phyloP scores from a whole-genome alignment of 768 basidiomycete species.

The Mycena floridula region DNA sequence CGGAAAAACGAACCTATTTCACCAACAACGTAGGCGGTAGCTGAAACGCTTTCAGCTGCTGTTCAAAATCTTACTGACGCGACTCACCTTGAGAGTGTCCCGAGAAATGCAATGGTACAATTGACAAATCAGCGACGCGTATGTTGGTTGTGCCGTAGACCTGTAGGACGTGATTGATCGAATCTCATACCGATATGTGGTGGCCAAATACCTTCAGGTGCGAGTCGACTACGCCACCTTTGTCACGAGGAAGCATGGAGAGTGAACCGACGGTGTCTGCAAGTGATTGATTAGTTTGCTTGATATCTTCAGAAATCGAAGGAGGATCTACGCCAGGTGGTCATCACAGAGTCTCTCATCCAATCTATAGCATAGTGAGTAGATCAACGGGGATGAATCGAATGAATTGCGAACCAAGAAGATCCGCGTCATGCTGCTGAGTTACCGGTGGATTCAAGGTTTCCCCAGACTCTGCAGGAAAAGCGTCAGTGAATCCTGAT shows the following conservation, averaged over 20 bases:
- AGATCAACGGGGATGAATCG: background rate
- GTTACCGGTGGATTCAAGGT: too few species aligned
- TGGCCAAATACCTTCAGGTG: slow-evolving; percentile 39
- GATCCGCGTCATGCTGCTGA: background rate
- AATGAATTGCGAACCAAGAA: background rate
- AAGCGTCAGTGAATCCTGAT: background rate
- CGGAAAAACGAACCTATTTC: too few species aligned
- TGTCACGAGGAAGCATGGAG: slow-evolving; percentile 48
- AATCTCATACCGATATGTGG: background rate
- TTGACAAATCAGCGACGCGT: slow-evolving; percentile 49
- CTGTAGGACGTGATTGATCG: slow-evolving; percentile 20
- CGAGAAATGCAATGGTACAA: slow-evolving; percentile 45
- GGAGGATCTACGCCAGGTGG: slow-evolving; percentile 18
- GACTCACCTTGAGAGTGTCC: slow-evolving; percentile 38
- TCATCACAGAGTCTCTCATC: slow-evolving; percentile 16
- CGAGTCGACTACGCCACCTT: slow-evolving; percentile 46
- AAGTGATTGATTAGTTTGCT: background rate
- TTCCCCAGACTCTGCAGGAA: background rate
- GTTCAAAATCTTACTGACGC: too few species aligned
- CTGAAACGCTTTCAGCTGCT: slow-evolving; percentile 10
- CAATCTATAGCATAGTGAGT: background rate
- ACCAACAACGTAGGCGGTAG: slow-evolving; percentile 38
- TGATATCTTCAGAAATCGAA: slow-evolving; percentile 9
- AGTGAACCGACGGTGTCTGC: slow-evolving; percentile 41
- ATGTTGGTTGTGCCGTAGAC: slow-evolving; percentile 55